Conservation (phyloP, 148 eudicot genomes). For the Rhododendron henanense region DNA sequence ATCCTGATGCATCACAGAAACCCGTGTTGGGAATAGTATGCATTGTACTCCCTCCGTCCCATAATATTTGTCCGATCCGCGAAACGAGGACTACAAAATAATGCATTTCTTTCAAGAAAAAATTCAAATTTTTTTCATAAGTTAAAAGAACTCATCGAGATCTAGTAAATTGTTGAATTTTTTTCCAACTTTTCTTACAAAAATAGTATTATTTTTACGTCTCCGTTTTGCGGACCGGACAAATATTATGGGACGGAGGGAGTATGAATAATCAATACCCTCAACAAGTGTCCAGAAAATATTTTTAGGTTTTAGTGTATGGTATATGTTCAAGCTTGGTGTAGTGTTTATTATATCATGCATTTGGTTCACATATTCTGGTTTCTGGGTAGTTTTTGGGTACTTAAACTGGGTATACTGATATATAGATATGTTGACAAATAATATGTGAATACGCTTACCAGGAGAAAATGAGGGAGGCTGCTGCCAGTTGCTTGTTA, state of each 20-base stretch:
- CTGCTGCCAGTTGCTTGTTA: slow-evolving; percentile 67
- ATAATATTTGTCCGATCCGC: no score
- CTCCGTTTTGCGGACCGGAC: no score
- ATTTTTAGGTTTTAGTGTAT: no score
- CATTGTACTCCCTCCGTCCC: no score
- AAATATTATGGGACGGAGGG: no score
- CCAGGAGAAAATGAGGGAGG: slow-evolving; percentile 71
- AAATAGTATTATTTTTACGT: no score
- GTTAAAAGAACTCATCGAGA: no score
- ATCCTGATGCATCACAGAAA: slow-evolving; percentile 36
- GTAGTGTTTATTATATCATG: neutral
- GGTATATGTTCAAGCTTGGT: neutral
- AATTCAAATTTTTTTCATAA: no score
- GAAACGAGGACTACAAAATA: no score
- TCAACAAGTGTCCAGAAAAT: neutral
- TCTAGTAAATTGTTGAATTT: no score
- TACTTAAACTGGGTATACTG: neutral
- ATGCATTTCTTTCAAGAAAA: no score
- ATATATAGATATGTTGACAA: neutral
- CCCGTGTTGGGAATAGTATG: neutral
- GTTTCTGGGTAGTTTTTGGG: neutral
- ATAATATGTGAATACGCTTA: slow-evolving; percentile 11
- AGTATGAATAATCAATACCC: neutral
- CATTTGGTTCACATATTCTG: neutral
- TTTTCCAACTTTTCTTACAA: no score